phyloP scores from a whole-genome alignment of 192 early-diverging fungal genomes.

The Phlyctochytrium planicorne region DNA sequence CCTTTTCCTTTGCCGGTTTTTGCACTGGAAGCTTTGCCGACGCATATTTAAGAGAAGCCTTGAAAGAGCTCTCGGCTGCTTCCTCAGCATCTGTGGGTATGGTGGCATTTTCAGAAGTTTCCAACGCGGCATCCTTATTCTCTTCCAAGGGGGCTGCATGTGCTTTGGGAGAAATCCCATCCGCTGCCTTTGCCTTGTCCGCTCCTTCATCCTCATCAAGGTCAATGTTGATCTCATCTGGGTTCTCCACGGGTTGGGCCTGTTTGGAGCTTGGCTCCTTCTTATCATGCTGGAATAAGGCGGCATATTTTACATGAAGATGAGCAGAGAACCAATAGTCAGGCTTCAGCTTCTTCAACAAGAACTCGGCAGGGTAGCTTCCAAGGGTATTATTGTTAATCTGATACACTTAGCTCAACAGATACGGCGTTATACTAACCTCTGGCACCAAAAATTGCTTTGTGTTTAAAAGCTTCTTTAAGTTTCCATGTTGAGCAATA shows the following conservation, averaged over 20 bases:
- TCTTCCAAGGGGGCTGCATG: too few species aligned
- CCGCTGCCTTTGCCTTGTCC: too few species aligned
- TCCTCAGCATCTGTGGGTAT: too few species aligned
- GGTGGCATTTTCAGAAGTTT: too few species aligned
- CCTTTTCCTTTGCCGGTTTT: neutral
- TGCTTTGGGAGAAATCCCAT: too few species aligned
- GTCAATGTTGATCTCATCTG: conserved; percentile 63
- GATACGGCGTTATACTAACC: conserved; percentile 30
- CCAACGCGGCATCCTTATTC: too few species aligned
- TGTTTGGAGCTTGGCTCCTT: conserved; percentile 18
- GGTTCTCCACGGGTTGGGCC: conserved; percentile 41
- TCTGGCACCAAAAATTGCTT: conserved; percentile 80
- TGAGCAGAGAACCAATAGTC: conserved; percentile 95
- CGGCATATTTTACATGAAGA: conserved; percentile 88
- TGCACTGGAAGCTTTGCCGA: neutral
- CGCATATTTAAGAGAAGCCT: too few species aligned
- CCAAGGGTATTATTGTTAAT: conserved; percentile 72
- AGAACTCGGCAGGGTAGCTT: conserved; percentile 63
- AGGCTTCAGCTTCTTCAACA: conserved; percentile 77
- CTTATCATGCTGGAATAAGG: conserved; percentile 53
- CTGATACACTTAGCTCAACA: conserved; percentile 37
- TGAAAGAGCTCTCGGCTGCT: too few species aligned
- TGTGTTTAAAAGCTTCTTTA: conserved; percentile 48
- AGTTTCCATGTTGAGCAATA: conserved; percentile 79
- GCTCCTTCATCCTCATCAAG: too few species aligned